Evolutionary conservation across 176 grass and related monocot species (phyloP).

Genomic region (Rhynchospora breviuscula): DNA sequence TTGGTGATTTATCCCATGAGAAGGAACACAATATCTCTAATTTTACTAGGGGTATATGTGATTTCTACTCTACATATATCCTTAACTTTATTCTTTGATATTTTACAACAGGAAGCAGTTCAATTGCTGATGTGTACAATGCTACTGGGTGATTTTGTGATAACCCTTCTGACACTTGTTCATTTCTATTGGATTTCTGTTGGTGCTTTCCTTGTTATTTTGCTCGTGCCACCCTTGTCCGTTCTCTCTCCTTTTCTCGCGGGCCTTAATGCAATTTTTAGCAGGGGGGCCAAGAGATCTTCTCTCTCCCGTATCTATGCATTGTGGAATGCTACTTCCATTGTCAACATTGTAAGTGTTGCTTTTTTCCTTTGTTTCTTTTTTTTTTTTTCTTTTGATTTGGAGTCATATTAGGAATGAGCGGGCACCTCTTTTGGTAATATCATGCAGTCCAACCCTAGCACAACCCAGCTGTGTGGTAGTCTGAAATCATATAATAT

Average conservation of each 20-base stretch:
- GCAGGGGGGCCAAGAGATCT: conserved; percentile 83
- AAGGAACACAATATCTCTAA: neutral
- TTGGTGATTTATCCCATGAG: neutral
- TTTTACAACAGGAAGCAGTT: conserved; percentile 80
- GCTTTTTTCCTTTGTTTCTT: neutral
- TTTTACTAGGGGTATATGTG: neutral
- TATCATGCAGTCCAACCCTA: no score
- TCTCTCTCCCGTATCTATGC: conserved; percentile 91
- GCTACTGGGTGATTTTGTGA: conserved; percentile 81
- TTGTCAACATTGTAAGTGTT: conserved; percentile 85
- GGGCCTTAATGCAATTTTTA: conserved; percentile 93
- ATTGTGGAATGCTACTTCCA: conserved; percentile 83
- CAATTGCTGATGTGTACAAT: conserved; percentile 78
- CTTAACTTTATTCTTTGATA: conserved; percentile 15
- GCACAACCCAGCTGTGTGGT: neutral
- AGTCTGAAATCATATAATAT: neutral
- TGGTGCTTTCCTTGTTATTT: conserved; percentile 73
- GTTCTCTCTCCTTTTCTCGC: conserved; percentile 94
- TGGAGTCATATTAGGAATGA: neutral
- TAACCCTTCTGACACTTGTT: conserved; percentile 82
- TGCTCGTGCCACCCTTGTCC: conserved; percentile 80
- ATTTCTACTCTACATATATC: neutral
- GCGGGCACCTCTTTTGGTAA: neutral
- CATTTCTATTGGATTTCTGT: conserved; percentile 97
- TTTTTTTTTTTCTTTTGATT: neutral